Evolutionary conservation across 2,329 filamentous ascomycete species (phyloP), one percentile per base, ranked within the genome.

Genomic region (Nothophaeocryptopus gaeumannii): DNA sequence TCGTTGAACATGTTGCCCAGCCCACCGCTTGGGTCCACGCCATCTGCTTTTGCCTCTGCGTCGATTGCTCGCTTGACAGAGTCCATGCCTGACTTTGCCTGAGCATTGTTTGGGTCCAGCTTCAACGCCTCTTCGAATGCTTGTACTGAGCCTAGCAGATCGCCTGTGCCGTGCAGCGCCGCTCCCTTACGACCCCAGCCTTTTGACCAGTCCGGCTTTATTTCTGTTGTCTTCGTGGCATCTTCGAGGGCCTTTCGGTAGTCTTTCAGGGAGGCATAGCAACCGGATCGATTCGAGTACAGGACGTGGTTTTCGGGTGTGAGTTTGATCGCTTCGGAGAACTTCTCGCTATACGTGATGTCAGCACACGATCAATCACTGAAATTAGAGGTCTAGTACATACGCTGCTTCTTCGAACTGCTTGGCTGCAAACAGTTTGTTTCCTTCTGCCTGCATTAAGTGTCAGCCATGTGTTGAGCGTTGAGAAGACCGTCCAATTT

Each of bases 151-250:
- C 83, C 87, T 42, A 93, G 77, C 15, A 97, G 79, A 68, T 99
- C 89, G 44, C 91, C 89, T 53, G 85, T 77, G 39, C 93, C 93
- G 70, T 96, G 93, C 31, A 91, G 79, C 48, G 93, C 93, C 56
- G 90, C 86, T 59, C 92, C 93, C 72, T 96, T 96, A 54, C 93
- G 85, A 51, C 88, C 86, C 86, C 89, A 96, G 59, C 93, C 93
- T 75, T 97, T 97, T 53, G 89, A 84, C 93, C 93, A 99, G 77
- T 97, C 93, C 10, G 92, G 87, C 79, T 99, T 97, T 70, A 99
- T 78, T 73, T 95, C 83, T 47, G 87, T 95, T 2, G 89, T 93
- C 80, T 96, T 96, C 67, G 85, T 85, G 50, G 93, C 93, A 78
- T 99, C 93, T 56, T 86, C 79, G 20, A 97, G 76, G 14, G 93